Percentiles rank a stretch among this genome's conserved stretches.
phyloP scores from a whole-genome alignment of 2,329 filamentous ascomycete genomes.

The Alternaria atra region DNA sequence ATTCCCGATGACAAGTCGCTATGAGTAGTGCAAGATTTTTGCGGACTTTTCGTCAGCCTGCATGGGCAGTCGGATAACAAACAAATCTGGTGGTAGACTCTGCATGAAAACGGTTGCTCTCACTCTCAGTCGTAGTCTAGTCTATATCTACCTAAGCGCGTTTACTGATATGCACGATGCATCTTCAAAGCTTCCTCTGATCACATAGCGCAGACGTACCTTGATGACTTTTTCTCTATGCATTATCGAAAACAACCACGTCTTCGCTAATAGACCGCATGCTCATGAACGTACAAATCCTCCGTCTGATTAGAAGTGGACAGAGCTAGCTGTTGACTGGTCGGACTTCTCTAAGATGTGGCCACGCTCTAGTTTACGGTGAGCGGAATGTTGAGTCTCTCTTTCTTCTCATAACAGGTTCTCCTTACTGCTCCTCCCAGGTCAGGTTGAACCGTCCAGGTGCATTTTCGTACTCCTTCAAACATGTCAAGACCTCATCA shows the following conservation, averaged over 20 bases:
- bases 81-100: not conserved
- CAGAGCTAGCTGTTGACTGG: not conserved
- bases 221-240: not conserved
- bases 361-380: not conserved
- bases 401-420: not conserved
- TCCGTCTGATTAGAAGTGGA: not conserved
- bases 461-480: slow-evolving; percentile 79
- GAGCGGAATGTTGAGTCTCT: not conserved
- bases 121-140: not conserved
- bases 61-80: not conserved
- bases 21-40: not conserved
- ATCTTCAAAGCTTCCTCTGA: not conserved
- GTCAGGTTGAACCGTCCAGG: slow-evolving; percentile 80
- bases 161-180: not conserved
- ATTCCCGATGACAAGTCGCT: not conserved
- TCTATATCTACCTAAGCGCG: not conserved
- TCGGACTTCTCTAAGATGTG: not conserved
- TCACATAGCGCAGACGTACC: not conserved
- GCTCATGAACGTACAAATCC: not conserved
- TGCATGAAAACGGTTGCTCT: not conserved
- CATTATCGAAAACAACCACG: not conserved
- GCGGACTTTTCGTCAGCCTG: not conserved
- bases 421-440: slow-evolving; percentile 68
- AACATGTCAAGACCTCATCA: slow-evolving; percentile 73
- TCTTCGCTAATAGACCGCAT: not conserved